A percentile compares a stretch with the other conserved stretches of the same genome.
These are phyloP conservation scores for Verticillium nubilum DNA, from an alignment of 2,329 filamentous ascomycete species.

Conservation along the genomic window DNA sequence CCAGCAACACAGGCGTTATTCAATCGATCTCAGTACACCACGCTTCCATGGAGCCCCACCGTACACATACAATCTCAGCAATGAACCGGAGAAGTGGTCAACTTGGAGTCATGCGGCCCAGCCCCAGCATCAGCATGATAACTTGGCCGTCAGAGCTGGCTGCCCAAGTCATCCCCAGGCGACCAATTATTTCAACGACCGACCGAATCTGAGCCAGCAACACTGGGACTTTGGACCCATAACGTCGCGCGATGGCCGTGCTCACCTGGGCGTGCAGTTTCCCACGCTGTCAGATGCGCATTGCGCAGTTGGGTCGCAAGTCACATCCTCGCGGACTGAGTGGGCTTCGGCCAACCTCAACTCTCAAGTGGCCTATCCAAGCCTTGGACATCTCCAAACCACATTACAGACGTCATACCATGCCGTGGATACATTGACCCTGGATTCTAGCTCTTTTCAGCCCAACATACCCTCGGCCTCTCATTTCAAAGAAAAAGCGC, in stretches of 20 bases:
- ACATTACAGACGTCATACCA: slow-evolving; percentile 18
- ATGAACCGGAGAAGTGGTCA: neutral
- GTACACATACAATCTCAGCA: neutral
- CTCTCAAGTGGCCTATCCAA: neutral
- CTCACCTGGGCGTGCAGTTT: neutral
- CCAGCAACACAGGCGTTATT: neutral
- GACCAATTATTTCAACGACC: neutral
- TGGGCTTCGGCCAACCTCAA: neutral
- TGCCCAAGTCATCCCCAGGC: neutral
- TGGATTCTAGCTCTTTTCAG: slow-evolving; percentile 15
- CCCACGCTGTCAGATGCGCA: no score
- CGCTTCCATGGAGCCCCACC: neutral
- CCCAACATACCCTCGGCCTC: slow-evolving; percentile 22
- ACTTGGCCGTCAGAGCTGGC: neutral
- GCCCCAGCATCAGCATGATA: neutral
- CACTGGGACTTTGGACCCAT: neutral
- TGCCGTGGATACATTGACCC: slow-evolving; percentile 23
- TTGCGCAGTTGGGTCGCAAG: neutral
- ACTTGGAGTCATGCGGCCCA: neutral
- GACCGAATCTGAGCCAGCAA: neutral
- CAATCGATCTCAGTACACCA: neutral
- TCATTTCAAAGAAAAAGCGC: slow-evolving; percentile 61
- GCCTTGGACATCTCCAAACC: neutral
- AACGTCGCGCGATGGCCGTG: neutral
- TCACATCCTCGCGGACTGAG: neutral